Percentiles rank a stretch among this genome's conserved stretches.
These are phyloP conservation scores for Moesziomyces sp. DNA, from an alignment of 1,284 basidiomycete species.

Conservation along the genomic window DNA sequence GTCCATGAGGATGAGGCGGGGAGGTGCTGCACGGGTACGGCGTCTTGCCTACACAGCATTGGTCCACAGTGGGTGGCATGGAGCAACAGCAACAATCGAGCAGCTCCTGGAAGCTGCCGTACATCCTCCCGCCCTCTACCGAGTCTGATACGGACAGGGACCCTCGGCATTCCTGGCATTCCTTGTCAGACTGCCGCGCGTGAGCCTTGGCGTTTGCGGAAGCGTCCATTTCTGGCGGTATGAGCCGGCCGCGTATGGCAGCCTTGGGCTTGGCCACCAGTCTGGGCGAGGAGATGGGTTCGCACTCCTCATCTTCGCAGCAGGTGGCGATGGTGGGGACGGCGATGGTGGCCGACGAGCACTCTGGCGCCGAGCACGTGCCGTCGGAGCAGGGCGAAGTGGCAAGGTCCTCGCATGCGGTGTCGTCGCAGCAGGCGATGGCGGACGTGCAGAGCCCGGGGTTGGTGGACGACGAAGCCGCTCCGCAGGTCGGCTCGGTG, in stretches of 20 bases:
- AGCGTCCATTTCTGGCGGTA: slow-evolving; percentile 4
- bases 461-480: slow-evolving; percentile 22
- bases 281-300: slow-evolving; percentile 5
- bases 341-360: slow-evolving; percentile 22
- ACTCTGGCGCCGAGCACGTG: slow-evolving; percentile 18
- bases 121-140: slow-evolving; percentile 24
- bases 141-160: slow-evolving; percentile 13
- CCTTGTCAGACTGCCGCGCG: slow-evolving; percentile 7
- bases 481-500: slow-evolving; percentile 30
- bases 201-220: slow-evolving; percentile 1
- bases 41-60: slow-evolving; percentile 28
- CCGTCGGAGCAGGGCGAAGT: slow-evolving; percentile 21
- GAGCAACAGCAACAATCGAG: slow-evolving; percentile 50
- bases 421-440: slow-evolving; percentile 27
- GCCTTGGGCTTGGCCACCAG: slow-evolving; percentile 2
- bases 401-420: slow-evolving; percentile 16
- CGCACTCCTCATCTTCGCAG: slow-evolving; percentile 30
- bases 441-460: slow-evolving; percentile 12
- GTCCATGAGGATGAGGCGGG: slow-evolving; percentile 6
- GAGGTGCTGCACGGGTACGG: slow-evolving; percentile 13
- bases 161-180: slow-evolving; percentile 35
- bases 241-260: slow-evolving; percentile 5
- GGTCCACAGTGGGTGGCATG: slow-evolving; percentile 35
- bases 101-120: slow-evolving; percentile 50
- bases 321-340: slow-evolving; percentile 24